Evolutionary conservation across 371 early-diverging fungal species (phyloP), one percentile per base, ranked within the genome.

Genomic region (Synchytrium microbalum): DNA sequence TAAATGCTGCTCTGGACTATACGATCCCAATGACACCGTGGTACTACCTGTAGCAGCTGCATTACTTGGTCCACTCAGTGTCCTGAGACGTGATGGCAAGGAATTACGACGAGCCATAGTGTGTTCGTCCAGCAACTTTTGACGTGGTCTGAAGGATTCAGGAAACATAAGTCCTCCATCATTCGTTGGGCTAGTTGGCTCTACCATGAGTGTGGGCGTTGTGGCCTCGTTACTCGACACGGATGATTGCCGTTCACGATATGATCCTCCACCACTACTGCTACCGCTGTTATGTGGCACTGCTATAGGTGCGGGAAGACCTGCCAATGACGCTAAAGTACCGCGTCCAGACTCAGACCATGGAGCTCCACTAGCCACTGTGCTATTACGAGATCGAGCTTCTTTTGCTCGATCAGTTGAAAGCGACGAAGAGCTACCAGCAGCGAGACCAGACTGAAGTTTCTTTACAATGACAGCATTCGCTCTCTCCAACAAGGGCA

Each of bases 401-500:
- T 38, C 46, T 38, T 19, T 38, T 10, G 10, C 46, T 38, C 46
- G 46, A 10, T 38, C 46, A n/a, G n/a, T n/a, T 10, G 46, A 38
- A 10, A 38, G 46, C 46, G 46, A 38, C 46, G 46, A 5, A 19
- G 46, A 10, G 46, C 46, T 38, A 10, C 46, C 46, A 10, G 5
- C 10, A 38, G 46, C 8, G 13, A n/a, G 62, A 16, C 78, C 79
- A 23, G 64, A 63, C 23, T 71, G 72, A 32, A 84, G 51, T 61
- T 75, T 74, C 54, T 65, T 60, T 32, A 82, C 72, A 3, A 77
- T 56, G 57, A 91, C 85, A 64, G 87, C 85, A 69, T 96, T 96
- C 23, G 92, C 94, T 65, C 92, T 90, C 63, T 91, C 96, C 1
- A 96, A 79, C 23, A 86, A 80, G 0, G 86, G 86, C 54, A 96